phyloP scores from a whole-genome alignment of 2,329 filamentous ascomycete genomes.

The Cryoendolithus antarcticus region DNA sequence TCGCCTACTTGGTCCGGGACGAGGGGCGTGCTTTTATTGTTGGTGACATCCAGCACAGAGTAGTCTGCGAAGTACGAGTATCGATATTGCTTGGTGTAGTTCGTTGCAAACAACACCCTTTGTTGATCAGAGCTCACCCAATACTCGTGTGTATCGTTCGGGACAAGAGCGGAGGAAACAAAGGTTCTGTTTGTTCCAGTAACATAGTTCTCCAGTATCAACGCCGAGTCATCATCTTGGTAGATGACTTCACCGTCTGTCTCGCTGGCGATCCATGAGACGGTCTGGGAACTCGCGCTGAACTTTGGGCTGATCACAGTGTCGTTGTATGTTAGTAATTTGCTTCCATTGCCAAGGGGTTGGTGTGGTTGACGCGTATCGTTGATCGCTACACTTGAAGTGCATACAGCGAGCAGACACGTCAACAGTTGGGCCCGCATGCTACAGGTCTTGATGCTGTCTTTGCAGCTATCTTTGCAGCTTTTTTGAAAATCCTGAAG shows the following conservation, averaged over 20 bases:
- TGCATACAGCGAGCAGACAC: too few species aligned
- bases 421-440: too few species aligned
- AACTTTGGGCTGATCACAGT: constrained; percentile 39
- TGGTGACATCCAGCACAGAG: constrained; percentile 49
- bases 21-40: constrained; percentile 42
- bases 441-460: too few species aligned
- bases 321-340: constrained; percentile 48
- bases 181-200: constrained; percentile 46
- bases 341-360: constrained; percentile 44
- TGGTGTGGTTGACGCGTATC: constrained; percentile 43
- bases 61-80: constrained; percentile 58
- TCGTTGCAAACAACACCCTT: constrained; percentile 49
- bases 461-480: too few species aligned
- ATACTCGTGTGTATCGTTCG: constrained; percentile 43
- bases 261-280: constrained; percentile 47
- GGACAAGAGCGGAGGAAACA: constrained; percentile 45
- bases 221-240: constrained; percentile 35
- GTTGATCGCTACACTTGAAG: constrained; percentile 24
- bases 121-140: constrained; percentile 49
- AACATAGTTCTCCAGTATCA: constrained; percentile 51
- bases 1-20: constrained; percentile 49
- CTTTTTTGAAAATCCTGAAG: too few species aligned
- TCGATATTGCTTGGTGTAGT: constrained; percentile 57
- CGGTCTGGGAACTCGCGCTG: constrained; percentile 34
- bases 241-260: constrained; percentile 52